Evolutionary conservation across 306 rosid species (phyloP).

Genomic region (Senna tora): DNA sequence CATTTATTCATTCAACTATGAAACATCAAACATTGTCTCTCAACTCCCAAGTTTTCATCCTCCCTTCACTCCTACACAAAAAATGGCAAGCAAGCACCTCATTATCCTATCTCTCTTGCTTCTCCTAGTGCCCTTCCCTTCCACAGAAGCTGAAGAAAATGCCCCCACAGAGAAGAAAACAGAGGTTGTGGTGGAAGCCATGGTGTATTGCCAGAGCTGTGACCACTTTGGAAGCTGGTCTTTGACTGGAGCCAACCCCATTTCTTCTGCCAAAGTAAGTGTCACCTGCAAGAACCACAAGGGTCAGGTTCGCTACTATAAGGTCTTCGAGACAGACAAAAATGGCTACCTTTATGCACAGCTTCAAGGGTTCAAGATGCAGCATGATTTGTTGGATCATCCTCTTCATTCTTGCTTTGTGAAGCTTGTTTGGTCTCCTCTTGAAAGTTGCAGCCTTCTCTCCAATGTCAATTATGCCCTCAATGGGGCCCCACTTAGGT

Average conservation of each 20-base stretch:
- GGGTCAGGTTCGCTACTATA: constrained; percentile 71
- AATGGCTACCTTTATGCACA: constrained; percentile 76
- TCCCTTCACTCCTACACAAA: not conserved
- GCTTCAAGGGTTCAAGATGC: constrained; percentile 69
- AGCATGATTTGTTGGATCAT: constrained; percentile 61
- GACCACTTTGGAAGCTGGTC: constrained; percentile 73
- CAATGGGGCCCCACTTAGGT: constrained; percentile 73
- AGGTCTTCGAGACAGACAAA: constrained; percentile 65
- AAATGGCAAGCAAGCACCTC: constrained; percentile 53
- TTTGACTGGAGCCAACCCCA: constrained; percentile 65
- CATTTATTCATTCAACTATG: constrained; percentile 9
- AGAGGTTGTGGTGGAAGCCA: constrained; percentile 72
- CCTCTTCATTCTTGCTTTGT: constrained; percentile 83
- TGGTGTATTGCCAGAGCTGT: constrained; percentile 88
- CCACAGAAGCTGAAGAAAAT: constrained; percentile 36
- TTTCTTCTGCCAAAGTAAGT: constrained; percentile 75
- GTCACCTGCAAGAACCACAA: constrained; percentile 75
- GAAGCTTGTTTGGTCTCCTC: constrained; percentile 78
- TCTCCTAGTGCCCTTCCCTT: constrained; percentile 40
- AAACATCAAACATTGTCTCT: not conserved
- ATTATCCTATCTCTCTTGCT: constrained; percentile 44
- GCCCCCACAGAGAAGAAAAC: constrained; percentile 44
- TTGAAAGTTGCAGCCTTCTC: constrained; percentile 58
- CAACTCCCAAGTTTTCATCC: not conserved
- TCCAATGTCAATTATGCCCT: constrained; percentile 77